phyloP scores from a whole-genome alignment of 768 basidiomycete species.

The Naganishia kalamii region DNA sequence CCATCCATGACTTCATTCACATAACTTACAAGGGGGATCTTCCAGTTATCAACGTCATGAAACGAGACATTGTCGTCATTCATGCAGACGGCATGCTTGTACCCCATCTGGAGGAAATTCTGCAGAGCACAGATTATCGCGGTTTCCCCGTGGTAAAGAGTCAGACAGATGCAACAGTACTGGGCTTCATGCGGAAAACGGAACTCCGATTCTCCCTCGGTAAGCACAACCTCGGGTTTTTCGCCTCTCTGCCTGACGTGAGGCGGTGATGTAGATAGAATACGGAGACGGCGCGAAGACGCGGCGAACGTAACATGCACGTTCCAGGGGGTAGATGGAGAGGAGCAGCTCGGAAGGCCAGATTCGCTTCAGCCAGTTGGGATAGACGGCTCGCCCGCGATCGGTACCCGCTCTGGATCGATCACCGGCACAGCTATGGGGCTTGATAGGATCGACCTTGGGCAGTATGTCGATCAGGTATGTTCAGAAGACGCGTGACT shows the following conservation, averaged over 20 bases:
- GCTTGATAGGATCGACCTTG: constrained; percentile 48
- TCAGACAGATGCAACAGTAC: constrained; percentile 58
- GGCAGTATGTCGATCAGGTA: constrained; percentile 95
- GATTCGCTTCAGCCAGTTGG: not conserved
- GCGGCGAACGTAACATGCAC: constrained; percentile 62
- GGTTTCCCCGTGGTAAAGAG: constrained; percentile 80
- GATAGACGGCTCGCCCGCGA: not conserved
- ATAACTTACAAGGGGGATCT: not conserved
- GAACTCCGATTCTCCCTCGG: constrained; percentile 82
- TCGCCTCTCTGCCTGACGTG: not conserved
- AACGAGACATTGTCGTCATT: constrained; percentile 66
- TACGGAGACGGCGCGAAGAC: constrained; percentile 57
- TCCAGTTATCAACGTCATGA: constrained; percentile 84
- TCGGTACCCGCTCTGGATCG: not conserved
- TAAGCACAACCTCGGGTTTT: constrained; percentile 41
- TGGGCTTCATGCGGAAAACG: constrained; percentile 81
- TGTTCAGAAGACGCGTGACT: constrained; percentile 25
- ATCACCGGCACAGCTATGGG: too few species aligned
- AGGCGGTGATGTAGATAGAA: constrained; percentile 58
- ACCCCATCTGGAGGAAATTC: constrained; percentile 56
- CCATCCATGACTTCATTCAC: not conserved
- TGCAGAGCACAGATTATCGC: constrained; percentile 69
- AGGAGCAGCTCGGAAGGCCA: not conserved
- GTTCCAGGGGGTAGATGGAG: constrained; percentile 50
- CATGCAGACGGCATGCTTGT: constrained; percentile 61